Conservation (phyloP, 179 eudicot species). For the Actinidia chinensis region DNA sequence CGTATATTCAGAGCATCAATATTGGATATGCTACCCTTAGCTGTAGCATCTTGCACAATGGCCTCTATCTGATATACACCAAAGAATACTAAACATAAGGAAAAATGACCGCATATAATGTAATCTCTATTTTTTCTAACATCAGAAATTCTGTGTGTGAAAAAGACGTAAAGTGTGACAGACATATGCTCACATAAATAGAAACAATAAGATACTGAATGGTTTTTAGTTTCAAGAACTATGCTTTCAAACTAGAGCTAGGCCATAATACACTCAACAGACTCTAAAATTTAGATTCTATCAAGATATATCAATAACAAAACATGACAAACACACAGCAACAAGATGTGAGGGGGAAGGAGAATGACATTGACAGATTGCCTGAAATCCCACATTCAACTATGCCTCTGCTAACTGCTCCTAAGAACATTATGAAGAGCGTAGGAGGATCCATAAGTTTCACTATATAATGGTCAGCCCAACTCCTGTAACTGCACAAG, state of each 20-base stretch:
- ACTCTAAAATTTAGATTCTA: not conserved
- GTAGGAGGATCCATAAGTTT: not conserved
- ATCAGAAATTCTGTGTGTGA: constrained; percentile 1
- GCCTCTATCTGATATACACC: constrained; percentile 71
- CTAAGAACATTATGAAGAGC: not conserved
- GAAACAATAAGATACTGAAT: not conserved
- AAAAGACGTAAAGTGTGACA: too few relatives aligned
- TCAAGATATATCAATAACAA: not conserved
- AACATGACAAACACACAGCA: not conserved
- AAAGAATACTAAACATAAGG: constrained; percentile 19
- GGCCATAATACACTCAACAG: constrained; percentile 2
- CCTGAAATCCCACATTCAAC: not conserved
- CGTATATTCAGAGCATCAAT: constrained; percentile 66
- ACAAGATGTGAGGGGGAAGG: not conserved
- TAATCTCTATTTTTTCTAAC: not conserved
- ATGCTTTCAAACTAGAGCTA: constrained; percentile 1
- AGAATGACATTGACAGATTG: not conserved
- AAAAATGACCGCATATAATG: not conserved
- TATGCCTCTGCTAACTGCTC: not conserved
- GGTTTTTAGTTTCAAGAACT: not conserved
- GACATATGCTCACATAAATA: not conserved
- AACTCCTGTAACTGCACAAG: constrained; percentile 1
- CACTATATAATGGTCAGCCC: not conserved
- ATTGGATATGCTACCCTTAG: constrained; percentile 65
- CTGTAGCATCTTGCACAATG: constrained; percentile 65